These are phyloP conservation scores for Mucor circinelloides DNA, from an alignment of 371 early-diverging fungal genomes.

Conservation along the genomic window DNA sequence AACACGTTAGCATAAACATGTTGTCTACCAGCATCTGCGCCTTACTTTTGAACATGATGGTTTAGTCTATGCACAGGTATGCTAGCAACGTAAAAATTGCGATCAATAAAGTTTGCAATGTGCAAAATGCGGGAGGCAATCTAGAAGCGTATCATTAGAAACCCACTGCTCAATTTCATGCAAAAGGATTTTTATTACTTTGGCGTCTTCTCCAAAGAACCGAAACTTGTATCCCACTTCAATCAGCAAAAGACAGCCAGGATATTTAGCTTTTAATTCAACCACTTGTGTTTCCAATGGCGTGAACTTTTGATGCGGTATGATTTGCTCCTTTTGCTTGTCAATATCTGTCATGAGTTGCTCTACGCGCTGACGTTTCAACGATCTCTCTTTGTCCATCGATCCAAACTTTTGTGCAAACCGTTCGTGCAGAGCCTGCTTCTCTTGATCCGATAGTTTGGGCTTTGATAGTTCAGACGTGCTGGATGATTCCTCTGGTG, in stretches of 20 bases:
- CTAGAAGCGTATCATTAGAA: conserved; percentile 18
- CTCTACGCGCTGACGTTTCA: conserved; percentile 21
- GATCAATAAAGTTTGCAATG: conserved; percentile 78
- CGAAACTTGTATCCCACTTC: conserved; percentile 92
- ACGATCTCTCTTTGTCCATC: conserved; percentile 13
- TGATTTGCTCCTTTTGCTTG: background rate
- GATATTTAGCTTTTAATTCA: conserved; percentile 70
- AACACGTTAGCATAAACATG: background rate
- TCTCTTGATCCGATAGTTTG: background rate
- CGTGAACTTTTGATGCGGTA: conserved; percentile 55
- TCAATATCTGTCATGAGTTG: background rate
- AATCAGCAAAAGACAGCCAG: conserved; percentile 73
- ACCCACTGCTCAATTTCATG: background rate
- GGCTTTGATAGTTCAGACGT: background rate
- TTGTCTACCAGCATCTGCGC: background rate
- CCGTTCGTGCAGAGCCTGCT: conserved; percentile 4
- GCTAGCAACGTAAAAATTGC: conserved; percentile 80
- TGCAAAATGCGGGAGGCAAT: conserved; percentile 71
- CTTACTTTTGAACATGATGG: conserved; percentile 74
- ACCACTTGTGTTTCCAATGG: conserved; percentile 83
- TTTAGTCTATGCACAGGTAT: conserved; percentile 78
- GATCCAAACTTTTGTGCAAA: conserved; percentile 35
- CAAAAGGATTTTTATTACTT: conserved; percentile 27
- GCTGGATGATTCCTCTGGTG: background rate
- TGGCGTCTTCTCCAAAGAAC: conserved; percentile 81